Evolutionary conservation across 2,329 filamentous ascomycete species (phyloP).

Genomic region (Setomelanomma holmii): DNA sequence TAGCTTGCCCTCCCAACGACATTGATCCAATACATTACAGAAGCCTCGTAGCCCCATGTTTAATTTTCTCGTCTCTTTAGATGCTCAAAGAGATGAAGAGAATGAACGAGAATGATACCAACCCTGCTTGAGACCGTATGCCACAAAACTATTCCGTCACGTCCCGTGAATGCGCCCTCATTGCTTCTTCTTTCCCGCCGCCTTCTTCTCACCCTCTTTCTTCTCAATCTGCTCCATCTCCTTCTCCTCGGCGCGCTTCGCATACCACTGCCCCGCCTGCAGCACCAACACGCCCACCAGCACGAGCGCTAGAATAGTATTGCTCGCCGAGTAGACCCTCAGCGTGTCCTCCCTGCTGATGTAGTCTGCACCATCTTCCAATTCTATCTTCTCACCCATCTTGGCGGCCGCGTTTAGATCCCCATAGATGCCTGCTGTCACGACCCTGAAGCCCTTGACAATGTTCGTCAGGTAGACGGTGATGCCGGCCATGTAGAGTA

Average conservation of each 20-base stretch:
- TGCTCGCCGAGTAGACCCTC: conserved; percentile 89
- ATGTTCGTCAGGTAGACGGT: conserved; percentile 97
- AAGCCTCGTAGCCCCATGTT: neutral
- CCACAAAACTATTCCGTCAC: neutral
- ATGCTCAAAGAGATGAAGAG: neutral
- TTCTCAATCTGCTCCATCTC: conserved; percentile 73
- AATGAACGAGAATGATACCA: neutral
- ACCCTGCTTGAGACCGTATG: neutral
- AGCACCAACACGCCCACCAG: conserved; percentile 89
- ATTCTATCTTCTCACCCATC: conserved; percentile 19
- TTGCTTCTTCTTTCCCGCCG: conserved; percentile 45
- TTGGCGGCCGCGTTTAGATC: conserved; percentile 48
- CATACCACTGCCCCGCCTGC: conserved; percentile 98
- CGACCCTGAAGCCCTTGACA: conserved; percentile 88
- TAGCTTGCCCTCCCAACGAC: neutral
- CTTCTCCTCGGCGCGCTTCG: conserved; percentile 88
- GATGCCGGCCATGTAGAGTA: conserved; percentile 82
- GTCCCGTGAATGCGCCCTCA: conserved; percentile 6
- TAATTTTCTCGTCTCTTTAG: neutral
- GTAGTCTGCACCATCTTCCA: conserved; percentile 62
- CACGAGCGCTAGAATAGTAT: conserved; percentile 93
- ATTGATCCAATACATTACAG: neutral
- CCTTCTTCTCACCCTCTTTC: conserved; percentile 44
- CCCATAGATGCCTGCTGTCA: conserved; percentile 75
- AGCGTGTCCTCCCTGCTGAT: conserved; percentile 88